These are phyloP conservation scores for Taxillus chinensis DNA, from an alignment of 164 flowering plant genomes.

Conservation along the genomic window DNA sequence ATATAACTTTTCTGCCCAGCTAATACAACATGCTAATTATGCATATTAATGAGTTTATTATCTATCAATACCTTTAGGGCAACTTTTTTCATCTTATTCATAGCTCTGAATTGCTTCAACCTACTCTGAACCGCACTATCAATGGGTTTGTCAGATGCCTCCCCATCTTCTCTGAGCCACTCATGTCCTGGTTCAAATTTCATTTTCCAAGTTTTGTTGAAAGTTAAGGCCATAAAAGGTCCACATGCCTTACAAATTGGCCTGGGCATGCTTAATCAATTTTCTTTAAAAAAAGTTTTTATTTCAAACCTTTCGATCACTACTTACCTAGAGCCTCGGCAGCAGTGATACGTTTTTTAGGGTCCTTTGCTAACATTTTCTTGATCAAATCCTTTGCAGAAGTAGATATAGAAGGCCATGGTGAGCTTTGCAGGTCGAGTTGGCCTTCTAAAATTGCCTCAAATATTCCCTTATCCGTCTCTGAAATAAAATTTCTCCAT, in stretches of 20 bases:
- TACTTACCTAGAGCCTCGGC: conserved; percentile 69
- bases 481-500: conserved; percentile 26
- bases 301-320: too few relatives aligned
- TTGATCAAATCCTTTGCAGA: conserved; percentile 70
- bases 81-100: conserved; percentile 89
- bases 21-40: too few relatives aligned
- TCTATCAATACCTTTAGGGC: conserved; percentile 53
- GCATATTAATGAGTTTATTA: too few relatives aligned
- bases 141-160: conserved; percentile 66
- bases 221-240: background rate
- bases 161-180: conserved; percentile 75
- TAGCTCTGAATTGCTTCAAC: conserved; percentile 88
- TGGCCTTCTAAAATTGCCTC: conserved; percentile 39
- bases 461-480: conserved; percentile 72
- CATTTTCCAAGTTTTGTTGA: conserved; percentile 1
- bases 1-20: too few relatives aligned
- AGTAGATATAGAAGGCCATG: conserved; percentile 81
- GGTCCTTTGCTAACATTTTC: conserved; percentile 66
- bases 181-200: conserved; percentile 62
- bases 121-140: conserved; percentile 76
- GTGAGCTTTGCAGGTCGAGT: conserved; percentile 48
- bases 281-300: too few relatives aligned
- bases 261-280: background rate
- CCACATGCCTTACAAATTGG: background rate
- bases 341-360: conserved; percentile 69